Evolutionary conservation across 2,329 filamentous ascomycete genomes (phyloP), one percentile per base, ranked within the genome.

Genomic region (Periconia macrospinosa): DNA sequence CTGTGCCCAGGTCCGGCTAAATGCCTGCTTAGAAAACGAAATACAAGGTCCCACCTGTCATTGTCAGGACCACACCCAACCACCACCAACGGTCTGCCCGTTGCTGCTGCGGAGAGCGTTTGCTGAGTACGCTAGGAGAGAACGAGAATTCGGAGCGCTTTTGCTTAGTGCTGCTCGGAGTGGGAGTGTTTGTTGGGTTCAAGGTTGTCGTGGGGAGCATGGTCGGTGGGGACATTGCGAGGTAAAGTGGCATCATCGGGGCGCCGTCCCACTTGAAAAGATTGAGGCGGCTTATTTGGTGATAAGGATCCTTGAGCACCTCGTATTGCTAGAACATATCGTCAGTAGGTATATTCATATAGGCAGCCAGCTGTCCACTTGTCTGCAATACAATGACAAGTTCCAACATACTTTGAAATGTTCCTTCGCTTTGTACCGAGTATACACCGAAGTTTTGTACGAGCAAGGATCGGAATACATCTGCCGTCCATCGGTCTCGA

Each of bases 201-300:
- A 90, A 76, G 0, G 85, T 88, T 11, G 79, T 78, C 2, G 87
- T 89, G 1, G 87, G 87, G 6, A 90, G 81, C 86, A 90, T 90
- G 65, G 86, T 75, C 0, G 87, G 86, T 6, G 86, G 83, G 13
- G 73, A 79, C 67, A 81, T 84, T 58, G 81, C 82, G 44, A 88
- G 79, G 71, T 87, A 90, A 78, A 91, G 80, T 11, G 87, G 87
- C 60, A 86, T 82, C 74, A 89, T 75, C 11, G 85, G 86, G 1
- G 83, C 74, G 53, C 87, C 87, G 66, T 89, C 84, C 62, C 81
- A 84, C 62, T 81, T 71, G 70, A 79, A 86, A 44, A 91, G 79
- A 59, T 89, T 84, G 20, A 91, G 81, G 50, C 87, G 83, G 42
- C 77, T 78, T 53, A 85, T 78, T 49, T 83, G 81, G 69, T 86